Evolutionary conservation across 208 protist species (phyloP).

Genomic region (Crithidia acanthocephali): DNA sequence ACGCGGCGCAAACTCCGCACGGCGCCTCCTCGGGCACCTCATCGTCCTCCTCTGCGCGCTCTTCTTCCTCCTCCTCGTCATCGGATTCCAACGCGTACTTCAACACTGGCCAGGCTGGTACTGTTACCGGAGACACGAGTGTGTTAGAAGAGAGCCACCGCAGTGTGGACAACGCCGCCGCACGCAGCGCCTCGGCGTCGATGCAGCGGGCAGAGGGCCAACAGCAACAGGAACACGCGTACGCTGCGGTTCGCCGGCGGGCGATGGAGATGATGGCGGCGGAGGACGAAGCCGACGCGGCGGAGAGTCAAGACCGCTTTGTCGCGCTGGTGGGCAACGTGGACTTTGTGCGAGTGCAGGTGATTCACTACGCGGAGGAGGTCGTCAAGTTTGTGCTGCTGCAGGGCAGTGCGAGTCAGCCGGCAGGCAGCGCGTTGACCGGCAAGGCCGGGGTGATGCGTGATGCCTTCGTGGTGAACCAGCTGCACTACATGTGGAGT

Average conservation of each 20-base stretch:
- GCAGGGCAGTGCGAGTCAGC: constrained; percentile 18
- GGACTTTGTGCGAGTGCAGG: constrained; percentile 70
- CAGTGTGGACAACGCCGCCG: neutral
- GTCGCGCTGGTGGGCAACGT: constrained; percentile 65
- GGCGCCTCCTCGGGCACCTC: neutral
- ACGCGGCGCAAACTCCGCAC: neutral
- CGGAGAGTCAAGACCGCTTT: constrained; percentile 67
- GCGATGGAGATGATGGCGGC: constrained; percentile 57
- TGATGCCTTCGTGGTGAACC: constrained; percentile 29
- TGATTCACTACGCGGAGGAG: constrained; percentile 56
- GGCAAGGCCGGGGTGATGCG: constrained; percentile 24
- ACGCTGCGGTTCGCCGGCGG: constrained; percentile 40
- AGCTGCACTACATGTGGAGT: constrained; percentile 35
- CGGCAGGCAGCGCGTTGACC: neutral
- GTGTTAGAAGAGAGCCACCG: neutral
- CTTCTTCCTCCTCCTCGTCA: constrained; percentile 10
- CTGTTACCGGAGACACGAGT: neutral
- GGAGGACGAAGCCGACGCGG: constrained; percentile 62
- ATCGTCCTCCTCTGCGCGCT: neutral
- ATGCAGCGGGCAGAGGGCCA: neutral
- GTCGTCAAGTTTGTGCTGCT: constrained; percentile 40
- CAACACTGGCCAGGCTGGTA: neutral
- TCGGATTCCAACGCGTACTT: neutral
- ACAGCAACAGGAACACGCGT: constrained; percentile 1
- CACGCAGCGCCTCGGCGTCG: neutral